Evolutionary conservation across 805 yeast genomes (phyloP), one percentile per base, ranked within the genome.

Genomic region (Spathaspora girioi): DNA sequence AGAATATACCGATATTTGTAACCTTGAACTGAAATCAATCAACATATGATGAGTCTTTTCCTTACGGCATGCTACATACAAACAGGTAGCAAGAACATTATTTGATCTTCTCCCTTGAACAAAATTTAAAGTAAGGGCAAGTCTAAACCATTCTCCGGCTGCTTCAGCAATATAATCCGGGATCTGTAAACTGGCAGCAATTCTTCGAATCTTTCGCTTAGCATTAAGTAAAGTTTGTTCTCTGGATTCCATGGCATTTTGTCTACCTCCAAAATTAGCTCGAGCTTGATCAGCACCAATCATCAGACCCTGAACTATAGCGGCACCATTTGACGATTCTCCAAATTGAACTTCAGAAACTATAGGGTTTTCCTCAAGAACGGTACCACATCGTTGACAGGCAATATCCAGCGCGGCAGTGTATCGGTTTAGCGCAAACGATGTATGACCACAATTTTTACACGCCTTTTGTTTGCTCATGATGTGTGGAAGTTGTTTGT

Each of bases 101-200:
- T 92, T 97, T 2, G 97, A 90, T 55, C 94, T 74, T 60, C 99
- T 79, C n/a, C 99, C 99, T 67, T 93, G 97, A 20, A 94, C 98
- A 65, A 94, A 94, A 64, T 91, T 92, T 56, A 86, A 80, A 1
- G 90, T 80, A 27, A 96, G 75, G 0, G 98, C 98, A 50, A 91
- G 73, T 57, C 84, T 84, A 68, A 89, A 96, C 93, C 96, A 90
- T 52, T 87, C 89, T 59, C 82, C 80, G 0, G 97, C 97, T 11
- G 93, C 84, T 52, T 89, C 96, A 1, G 91, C 80, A 11, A 93
- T 84, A 65, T 83, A 86, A 45, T 89, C 97, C 2, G 96, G 90
- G 51, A 96, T 90, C 32, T 74, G 73, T 52, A 94, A 74, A 2
- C 90, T 89, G 43, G 79, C 77, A 0, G 97, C 96, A 12, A 96